Evolutionary conservation across 1,284 basidiomycete genomes (phyloP), one percentile per base, ranked within the genome.

Genomic region (Boletus semigastroideus): DNA sequence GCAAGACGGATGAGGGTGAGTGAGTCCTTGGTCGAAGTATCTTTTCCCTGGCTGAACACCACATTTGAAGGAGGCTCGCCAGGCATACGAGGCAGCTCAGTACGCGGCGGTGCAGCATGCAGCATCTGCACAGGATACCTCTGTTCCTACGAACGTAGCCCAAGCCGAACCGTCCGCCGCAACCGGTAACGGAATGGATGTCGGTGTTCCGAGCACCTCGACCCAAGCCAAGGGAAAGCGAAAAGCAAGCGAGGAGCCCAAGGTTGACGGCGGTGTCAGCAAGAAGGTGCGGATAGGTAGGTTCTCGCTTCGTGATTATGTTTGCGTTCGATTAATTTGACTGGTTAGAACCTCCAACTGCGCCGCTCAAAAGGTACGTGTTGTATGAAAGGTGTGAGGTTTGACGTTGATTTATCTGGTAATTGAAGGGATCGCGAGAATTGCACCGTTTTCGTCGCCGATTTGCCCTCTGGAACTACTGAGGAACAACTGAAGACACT

Each of bases 361-460:
- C 65, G 2, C 72, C 77, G 10, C 66, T 87, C 22, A 90, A 89
- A 70, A 77, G 88, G 88, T 86, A 55, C 16, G 71, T 62, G 3
- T 28, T 38, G 20, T 42, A 11, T 5, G 16, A 12, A 52, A 6
- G 13, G 25, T 19, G 40, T 28, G 4, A n/a, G 2, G 5, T 6
- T 27, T 25, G 36, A 43, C 33, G 17, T 33, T 51, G 7, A 56
- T 11, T 19, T 47, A 5, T 28, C 9, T 33, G 9, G 34, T 13
- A 8, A 49, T 17, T 27, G 2, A 60, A 94, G 96, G 54, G 97
- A 99, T 72, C 92, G 97, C 46, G 97, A 99, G 74, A 92, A 98
- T 62, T 86, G 86, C 36, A 97, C 94, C 0, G 87, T 98, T 2
- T 89, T 98, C 47, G 88, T 98, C 7, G 82, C 86, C 1, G 83